Evolutionary conservation across 2,329 filamentous ascomycete genomes (phyloP).

Genomic region (Paecilomyces dactylethromorphus): DNA sequence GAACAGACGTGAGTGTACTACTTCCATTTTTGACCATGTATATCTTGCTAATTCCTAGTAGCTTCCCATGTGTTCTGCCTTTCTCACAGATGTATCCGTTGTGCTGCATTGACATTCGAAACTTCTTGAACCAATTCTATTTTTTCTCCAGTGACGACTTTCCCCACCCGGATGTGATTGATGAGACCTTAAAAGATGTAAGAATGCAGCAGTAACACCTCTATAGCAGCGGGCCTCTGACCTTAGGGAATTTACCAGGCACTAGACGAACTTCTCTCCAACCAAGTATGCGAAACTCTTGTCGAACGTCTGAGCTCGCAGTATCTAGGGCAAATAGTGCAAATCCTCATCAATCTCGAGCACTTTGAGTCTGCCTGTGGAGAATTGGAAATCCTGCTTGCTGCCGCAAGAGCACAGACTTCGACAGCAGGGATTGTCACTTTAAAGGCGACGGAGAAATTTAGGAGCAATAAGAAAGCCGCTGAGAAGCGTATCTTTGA

Average conservation of each 20-base stretch:
- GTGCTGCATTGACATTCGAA: conserved; percentile 95
- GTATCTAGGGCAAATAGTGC: conserved; percentile 94
- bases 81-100: conserved; percentile 99
- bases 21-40: conserved; percentile 4
- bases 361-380: conserved; percentile 92
- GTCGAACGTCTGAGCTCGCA: conserved; percentile 85
- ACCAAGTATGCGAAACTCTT: conserved; percentile 84
- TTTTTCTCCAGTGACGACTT: conserved; percentile 97
- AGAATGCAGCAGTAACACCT: conserved; percentile 8
- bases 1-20: conserved; percentile 59
- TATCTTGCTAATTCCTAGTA: conserved; percentile 31
- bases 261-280: conserved; percentile 87
- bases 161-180: conserved; percentile 80
- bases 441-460: conserved; percentile 76
- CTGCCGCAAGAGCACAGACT: conserved; percentile 73
- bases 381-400: conserved; percentile 80
- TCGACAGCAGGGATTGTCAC: conserved; percentile 72
- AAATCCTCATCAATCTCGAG: conserved; percentile 95
- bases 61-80: conserved; percentile 89
- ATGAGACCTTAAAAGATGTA: conserved; percentile 78
- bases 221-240: not conserved
- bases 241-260: conserved; percentile 48
- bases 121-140: conserved; percentile 97
- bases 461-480: conserved; percentile 84
- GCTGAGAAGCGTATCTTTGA: conserved; percentile 98